Base-by-base conservation (phyloP, 1,284 basidiomycete species). In the Cryptococcus jaspeensis region DNA sequence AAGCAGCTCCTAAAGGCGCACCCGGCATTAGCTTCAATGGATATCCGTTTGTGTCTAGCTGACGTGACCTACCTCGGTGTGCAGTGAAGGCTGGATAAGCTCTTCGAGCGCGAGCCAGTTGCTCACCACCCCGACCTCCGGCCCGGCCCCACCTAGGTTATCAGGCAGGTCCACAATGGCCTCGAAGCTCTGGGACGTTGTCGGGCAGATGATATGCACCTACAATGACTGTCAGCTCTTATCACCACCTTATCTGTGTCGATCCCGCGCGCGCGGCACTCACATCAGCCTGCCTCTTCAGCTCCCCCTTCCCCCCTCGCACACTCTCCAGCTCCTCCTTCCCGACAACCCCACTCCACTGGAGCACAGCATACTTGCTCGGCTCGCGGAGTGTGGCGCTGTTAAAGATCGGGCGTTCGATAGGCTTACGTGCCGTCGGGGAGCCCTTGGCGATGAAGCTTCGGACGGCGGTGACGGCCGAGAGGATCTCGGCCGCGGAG, bases 1-100 rank as follows among this genome's bases (percentile, higher is more conserved):
- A 44, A 77, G 66, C 9, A 81, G 75, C 68, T 81, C 80, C 65
- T 64, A 35, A 22, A 12, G 6, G 15, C n/a, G n/a, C 4, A 20
- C 40, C 22, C 20, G 40, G 28, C 28, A 32, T 32, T 9, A 32
- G 28, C 28, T 32, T 32, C 37, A 22, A 46, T 13, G 47, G 35
- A 23, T 35, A 32, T 36, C 5, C 28, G 25, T 11, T 9, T 25
- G 20, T n/a, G 18, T 22, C 8, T 28, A 15, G 16, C 8, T 36
- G 25, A 12, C 7, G 18, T 18, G n/a, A 49, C 59, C 39, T 36
- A 64, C 62, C 55, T 81, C 80, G 38, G 74, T 65, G 45, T 80
- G 79, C 39, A 81, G 71, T 11, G 71, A 74, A 0, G 79, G 79
- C 63, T 81, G 79, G 9, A 77, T 61, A 16, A 76, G 73, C 40